Base-by-base conservation (phyloP, 306 rosid genomes). In the Gastrolobium villosum region DNA sequence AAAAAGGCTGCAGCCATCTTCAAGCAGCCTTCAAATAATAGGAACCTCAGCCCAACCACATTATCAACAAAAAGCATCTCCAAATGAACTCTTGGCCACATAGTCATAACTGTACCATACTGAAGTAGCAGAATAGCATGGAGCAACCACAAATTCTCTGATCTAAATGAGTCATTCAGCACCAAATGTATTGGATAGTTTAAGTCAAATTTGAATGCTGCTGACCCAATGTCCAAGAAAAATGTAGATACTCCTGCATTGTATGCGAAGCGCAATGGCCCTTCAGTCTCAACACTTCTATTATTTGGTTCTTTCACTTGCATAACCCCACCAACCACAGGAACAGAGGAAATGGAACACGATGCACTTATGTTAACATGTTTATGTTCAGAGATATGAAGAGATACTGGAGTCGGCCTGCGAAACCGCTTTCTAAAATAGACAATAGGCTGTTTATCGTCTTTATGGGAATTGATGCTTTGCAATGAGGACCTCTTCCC, bases 21-120 rank as follows among this genome's bases (percentile, higher is more conserved):
- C 89, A 92, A 74, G 82, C 88, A 88, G 79, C 95, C 93, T 79
- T 92, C 95, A 86, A 92, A 85, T 85, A 87, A 70, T 34, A 87
- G 77, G 82, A 87, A 84, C 80, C 91, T 90, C 84, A 92, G 50
- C 64, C 97, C 97, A 75, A 81, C 90, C 62, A 87, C 86, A 82
- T 88, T 92, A 54, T 92, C 97, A 3, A 92, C 87, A 72, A 90
- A 90, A 66, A 92, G 92, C 89, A 92, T 85, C 83, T 92, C 93
- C 82, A 92, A 59, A 46, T 66, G 80, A 80, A 92, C 86, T 83
- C 70, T 86, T 46, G 93, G 97, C 91, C 90, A 85, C 76, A 78
- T 57, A 46, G 52, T 65, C 79, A 75, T 79, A 76, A 92, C 39
- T 3, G 85, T 54, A 53, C 95, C 97, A 80, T 76, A 77, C 36